Evolutionary conservation across 1,284 basidiomycete genomes (phyloP).

Genomic region (Ustilago esculenta): DNA sequence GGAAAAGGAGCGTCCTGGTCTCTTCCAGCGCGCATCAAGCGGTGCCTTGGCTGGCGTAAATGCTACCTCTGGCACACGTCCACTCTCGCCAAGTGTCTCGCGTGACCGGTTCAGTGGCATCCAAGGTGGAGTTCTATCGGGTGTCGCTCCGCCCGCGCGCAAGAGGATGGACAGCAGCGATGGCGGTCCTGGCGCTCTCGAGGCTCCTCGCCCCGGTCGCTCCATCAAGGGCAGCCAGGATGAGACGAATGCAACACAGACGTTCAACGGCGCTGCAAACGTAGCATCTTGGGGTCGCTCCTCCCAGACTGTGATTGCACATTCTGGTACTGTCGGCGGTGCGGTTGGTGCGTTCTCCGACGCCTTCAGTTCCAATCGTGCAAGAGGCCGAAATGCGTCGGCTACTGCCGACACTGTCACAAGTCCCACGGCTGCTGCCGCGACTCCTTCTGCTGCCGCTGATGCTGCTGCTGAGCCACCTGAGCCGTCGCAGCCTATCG

Average conservation of each 20-base stretch:
- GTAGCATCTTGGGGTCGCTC: conserved; percentile 29
- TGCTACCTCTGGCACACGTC: conserved; percentile 25
- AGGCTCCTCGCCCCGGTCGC: conserved; percentile 17
- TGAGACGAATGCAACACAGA: conserved; percentile 13
- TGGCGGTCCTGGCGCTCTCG: conserved; percentile 11
- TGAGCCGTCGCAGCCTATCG: conserved; percentile 36
- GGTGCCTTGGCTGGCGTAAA: conserved; percentile 32
- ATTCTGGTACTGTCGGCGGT: conserved; percentile 6
- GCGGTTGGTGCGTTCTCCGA: conserved; percentile 25
- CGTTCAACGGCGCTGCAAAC: conserved; percentile 10
- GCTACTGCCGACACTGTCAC: conserved; percentile 13
- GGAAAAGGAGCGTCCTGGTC: conserved; percentile 49
- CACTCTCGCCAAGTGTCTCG: conserved; percentile 44
- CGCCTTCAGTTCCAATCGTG: conserved; percentile 47
- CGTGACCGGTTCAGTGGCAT: conserved; percentile 57
- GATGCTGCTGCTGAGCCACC: conserved; percentile 1
- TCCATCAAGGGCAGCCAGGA: conserved; percentile 19
- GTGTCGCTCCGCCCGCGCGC: conserved; percentile 51
- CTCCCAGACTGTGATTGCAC: conserved; percentile 8
- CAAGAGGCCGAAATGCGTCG: conserved; percentile 19
- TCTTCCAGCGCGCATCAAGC: conserved; percentile 53
- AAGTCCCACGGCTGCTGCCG: conserved; percentile 3
- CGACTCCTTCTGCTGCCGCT: background rate
- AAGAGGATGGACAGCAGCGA: conserved; percentile 56
- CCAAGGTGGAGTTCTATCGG: conserved; percentile 56